A percentile compares a stretch with the other conserved stretches of the same genome.
These are phyloP conservation scores for Rosa chinensis DNA, from an alignment of 306 rosid genomes.

Conservation along the genomic window DNA sequence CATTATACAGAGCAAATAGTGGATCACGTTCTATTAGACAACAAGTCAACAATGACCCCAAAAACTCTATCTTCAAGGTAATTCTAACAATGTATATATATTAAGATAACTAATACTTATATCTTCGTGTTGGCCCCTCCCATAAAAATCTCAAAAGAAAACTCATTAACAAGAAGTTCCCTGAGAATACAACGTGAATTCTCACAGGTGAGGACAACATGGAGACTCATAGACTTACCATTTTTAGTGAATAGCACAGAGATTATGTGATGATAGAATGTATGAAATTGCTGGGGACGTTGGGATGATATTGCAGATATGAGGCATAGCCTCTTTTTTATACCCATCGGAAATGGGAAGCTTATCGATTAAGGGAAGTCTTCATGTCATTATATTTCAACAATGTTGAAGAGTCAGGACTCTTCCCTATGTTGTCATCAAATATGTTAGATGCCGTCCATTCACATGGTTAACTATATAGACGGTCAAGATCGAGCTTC, in stretches of 20 bases:
- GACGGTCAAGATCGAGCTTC: conserved; percentile 35
- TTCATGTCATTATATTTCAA: not conserved
- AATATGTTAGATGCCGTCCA: conserved; percentile 20
- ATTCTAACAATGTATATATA: not conserved
- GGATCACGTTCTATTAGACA: not conserved
- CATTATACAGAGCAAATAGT: not conserved
- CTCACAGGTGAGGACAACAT: not conserved
- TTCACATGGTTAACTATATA: conserved; percentile 7
- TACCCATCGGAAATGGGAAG: not conserved
- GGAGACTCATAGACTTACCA: not conserved
- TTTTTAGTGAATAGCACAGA: not conserved
- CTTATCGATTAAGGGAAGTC: not conserved
- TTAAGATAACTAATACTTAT: not conserved
- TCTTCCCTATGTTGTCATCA: conserved; percentile 15
- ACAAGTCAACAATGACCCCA: too few relatives aligned
- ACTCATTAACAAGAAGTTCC: not conserved
- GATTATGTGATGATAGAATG: not conserved
- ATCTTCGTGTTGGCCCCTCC: not conserved
- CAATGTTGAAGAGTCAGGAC: not conserved
- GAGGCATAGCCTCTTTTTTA: not conserved
- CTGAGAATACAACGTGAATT: not conserved
- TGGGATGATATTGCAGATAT: not conserved
- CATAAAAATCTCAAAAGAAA: not conserved
- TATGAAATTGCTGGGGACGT: not conserved
- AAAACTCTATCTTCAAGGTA: not conserved